These are phyloP conservation scores for Solanum clarkiae DNA, from an alignment of 257 asterid species.

Conservation along the genomic window DNA sequence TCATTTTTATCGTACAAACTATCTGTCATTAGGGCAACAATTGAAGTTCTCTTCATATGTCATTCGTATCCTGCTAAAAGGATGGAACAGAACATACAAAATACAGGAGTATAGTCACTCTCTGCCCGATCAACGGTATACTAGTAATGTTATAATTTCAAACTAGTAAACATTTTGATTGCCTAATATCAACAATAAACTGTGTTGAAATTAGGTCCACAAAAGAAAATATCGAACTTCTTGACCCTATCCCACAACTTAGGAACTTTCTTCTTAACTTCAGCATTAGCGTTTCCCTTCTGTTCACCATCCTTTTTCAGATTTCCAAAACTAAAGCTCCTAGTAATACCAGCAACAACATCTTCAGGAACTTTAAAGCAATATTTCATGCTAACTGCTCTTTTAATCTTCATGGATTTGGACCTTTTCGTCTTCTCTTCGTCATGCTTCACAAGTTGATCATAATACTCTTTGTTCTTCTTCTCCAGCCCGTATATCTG, in stretches of 20 bases:
- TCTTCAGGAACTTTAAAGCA: slow-evolving; percentile 30
- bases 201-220: slow-evolving; percentile 42
- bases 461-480: slow-evolving; percentile 78
- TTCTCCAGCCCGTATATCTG: slow-evolving; percentile 77
- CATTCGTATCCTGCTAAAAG: background rate
- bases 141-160: background rate
- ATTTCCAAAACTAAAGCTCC: slow-evolving; percentile 9
- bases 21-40: background rate
- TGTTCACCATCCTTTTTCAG: slow-evolving; percentile 21
- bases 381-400: slow-evolving; percentile 34
- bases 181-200: slow-evolving; percentile 9
- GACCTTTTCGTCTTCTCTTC: slow-evolving; percentile 28
- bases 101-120: background rate
- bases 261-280: slow-evolving; percentile 5
- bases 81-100: background rate
- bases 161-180: background rate
- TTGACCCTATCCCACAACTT: slow-evolving; percentile 69
- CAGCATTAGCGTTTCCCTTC: slow-evolving; percentile 1
- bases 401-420: slow-evolving; percentile 9
- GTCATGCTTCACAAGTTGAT: slow-evolving; percentile 40
- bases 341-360: slow-evolving; percentile 3
- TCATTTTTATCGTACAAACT: background rate
- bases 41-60: background rate
- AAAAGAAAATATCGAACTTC: slow-evolving; percentile 56
- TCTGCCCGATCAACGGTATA: background rate